A percentile compares a stretch with the other conserved stretches of the same genome.
Conservation (phyloP, 2,329 filamentous ascomycete genomes). For the Aspergillus sp. region DNA sequence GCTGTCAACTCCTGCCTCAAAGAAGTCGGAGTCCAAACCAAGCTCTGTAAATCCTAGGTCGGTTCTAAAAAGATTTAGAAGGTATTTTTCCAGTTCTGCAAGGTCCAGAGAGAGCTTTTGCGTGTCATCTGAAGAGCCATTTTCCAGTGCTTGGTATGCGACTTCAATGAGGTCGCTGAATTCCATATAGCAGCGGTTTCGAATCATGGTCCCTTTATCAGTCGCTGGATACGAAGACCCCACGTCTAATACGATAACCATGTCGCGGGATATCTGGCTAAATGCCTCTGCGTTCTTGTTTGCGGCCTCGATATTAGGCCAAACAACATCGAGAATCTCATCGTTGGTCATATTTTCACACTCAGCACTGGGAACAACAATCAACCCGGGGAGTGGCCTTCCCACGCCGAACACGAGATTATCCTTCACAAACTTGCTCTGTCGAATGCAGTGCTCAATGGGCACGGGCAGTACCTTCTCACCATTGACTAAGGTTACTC, state of each 20-base stretch:
- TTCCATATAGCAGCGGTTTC: slow-evolving; percentile 51
- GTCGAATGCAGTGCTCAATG: slow-evolving; percentile 54
- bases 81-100: slow-evolving; percentile 35
- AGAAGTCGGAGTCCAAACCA: slow-evolving; percentile 56
- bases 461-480: slow-evolving; percentile 50
- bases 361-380: slow-evolving; percentile 53
- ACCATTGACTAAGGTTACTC: slow-evolving; percentile 47
- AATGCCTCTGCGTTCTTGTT: slow-evolving; percentile 28
- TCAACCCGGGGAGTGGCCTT: slow-evolving; percentile 52
- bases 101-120: not conserved
- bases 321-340: slow-evolving; percentile 48
- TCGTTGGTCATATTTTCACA: slow-evolving; percentile 42
- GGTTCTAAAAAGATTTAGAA: slow-evolving; percentile 40
- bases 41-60: slow-evolving; percentile 21
- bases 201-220: slow-evolving; percentile 59
- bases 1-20: slow-evolving; percentile 58
- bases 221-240: slow-evolving; percentile 50
- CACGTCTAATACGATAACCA: slow-evolving; percentile 42
- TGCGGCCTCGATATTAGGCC: slow-evolving; percentile 39
- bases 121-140: slow-evolving; percentile 32
- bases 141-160: slow-evolving; percentile 47
- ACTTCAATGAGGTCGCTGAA: slow-evolving; percentile 51
- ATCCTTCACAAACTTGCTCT: slow-evolving; percentile 54
- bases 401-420: slow-evolving; percentile 58
- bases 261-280: slow-evolving; percentile 44